A percentile compares a stretch with the other conserved stretches of the same genome.
phyloP scores from a whole-genome alignment of 1,284 basidiomycete genomes.

The Leccinum angustisporum region DNA sequence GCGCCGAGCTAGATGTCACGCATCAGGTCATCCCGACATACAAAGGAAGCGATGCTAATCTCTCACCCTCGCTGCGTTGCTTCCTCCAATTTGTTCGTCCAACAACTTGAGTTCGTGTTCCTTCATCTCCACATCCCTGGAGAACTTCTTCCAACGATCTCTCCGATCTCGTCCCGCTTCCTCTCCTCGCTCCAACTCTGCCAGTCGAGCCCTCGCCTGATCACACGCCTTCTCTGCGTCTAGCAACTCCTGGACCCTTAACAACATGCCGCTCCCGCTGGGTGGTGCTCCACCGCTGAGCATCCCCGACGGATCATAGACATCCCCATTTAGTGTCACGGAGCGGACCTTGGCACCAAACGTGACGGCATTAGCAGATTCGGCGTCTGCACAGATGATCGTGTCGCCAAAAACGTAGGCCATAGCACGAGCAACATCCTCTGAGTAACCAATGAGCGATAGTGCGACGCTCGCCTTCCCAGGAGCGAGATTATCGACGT shows the following conservation, averaged over 20 bases:
- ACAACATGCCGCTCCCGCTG: too few species aligned
- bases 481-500: constrained; percentile 75
- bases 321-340: constrained; percentile 93
- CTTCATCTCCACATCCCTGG: constrained; percentile 83
- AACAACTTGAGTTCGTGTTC: constrained; percentile 83
- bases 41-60: not conserved
- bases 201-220: constrained; percentile 49
- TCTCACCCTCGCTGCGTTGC: constrained; percentile 84
- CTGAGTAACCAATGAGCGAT: constrained; percentile 83
- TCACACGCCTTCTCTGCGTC: too few species aligned
- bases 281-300: too few species aligned
- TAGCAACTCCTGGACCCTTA: too few species aligned
- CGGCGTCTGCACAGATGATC: constrained; percentile 88
- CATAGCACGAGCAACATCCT: constrained; percentile 88
- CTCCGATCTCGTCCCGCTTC: constrained; percentile 54
- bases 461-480: constrained; percentile 87
- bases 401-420: constrained; percentile 93
- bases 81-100: constrained; percentile 84
- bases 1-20: constrained; percentile 60
- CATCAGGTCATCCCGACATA: constrained; percentile 1
- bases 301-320: constrained; percentile 98
- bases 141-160: constrained; percentile 68
- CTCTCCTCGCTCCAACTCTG: constrained; percentile 60
- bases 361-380: constrained; percentile 89
- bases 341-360: constrained; percentile 77